Base-by-base conservation (phyloP, 116 monocot species). In the Posidonia oceanica region DNA sequence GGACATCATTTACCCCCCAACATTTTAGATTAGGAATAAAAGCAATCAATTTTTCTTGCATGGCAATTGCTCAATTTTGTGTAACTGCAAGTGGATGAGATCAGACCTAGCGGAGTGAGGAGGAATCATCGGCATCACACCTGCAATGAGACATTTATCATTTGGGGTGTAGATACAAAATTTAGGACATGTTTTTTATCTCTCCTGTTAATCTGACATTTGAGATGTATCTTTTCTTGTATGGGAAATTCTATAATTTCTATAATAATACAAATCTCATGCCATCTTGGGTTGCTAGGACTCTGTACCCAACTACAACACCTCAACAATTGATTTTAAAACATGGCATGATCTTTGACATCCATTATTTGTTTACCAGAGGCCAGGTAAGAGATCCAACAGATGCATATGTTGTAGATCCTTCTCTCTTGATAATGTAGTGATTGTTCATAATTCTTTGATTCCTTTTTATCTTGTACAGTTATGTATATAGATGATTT, bases 111-210 rank as follows among this genome's bases (percentile, higher is more conserved):
- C 55, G 70, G 80, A 17, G 48, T 91, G 53, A 84, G 96, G 68
- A 89, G 96, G 53, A 96, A 96, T 63, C 96, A 96, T 59, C 80
- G 96, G 10, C 92, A 96, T 71, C 81, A 85, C 53, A 76, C 78
- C 54, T 91, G 96, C 81, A 96, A 96, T 53, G 96, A 96, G 70
- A 96, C 96, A n/a, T 87, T 96, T 29, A 55, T 96, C 63, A 79
- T 96, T 21, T 96, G 91, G 91, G 96, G 96, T 64, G 91, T 89
- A 39, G 78, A 78, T 36, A 96, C 91, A 39, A 86, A 79, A 63
- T 91, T 88, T 61, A 84, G 94, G 78, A 91, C 88, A 81, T 63
- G 61, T n/a, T 12, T 71, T 59, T 62, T 18, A 8, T 69, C 0
- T 15, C 71, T 48, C 14, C 40, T 17, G 11, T 64, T 65, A 65